Evolutionary conservation across 2,329 filamentous ascomycete genomes (phyloP), one percentile per base, ranked within the genome.

Genomic region (Massarina eburnea): DNA sequence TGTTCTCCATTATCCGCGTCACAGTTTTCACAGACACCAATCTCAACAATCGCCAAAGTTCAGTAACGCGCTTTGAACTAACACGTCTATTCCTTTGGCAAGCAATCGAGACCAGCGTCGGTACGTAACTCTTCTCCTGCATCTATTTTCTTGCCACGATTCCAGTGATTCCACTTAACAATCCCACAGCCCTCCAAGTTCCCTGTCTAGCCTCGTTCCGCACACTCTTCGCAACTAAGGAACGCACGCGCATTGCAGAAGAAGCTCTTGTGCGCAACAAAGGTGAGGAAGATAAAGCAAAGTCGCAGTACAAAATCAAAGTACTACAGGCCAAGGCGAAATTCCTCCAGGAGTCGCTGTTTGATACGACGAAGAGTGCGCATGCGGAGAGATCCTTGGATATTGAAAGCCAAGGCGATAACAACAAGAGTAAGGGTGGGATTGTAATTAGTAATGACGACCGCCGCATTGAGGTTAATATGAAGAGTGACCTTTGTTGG

Each of bases 1-100:
- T 29, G 7, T 10, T 51, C 14, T 38, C 49, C 2, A 49, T 55
- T 18, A 29, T 52, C 3, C 43, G 52, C 3, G 47, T 48, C 6
- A 19, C 41, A 1, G 26, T 53, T 20, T 29, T 27, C 6, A 39
- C 34, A 3, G 20, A 20, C 2, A 21, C 6, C 18, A 15, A 8
- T 4, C 17, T 20, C 18, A 24, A 35, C 18, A 24, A 20, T 17
- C 21, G n/a, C 26, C 10, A 24, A 12, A 33, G 19, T 5, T 9
- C 3, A 2, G 26, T n/a, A 2, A 34, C 41, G 8, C 41, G 44
- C 21, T 22, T 29, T 7, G 48, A 51, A 7, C 2, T 22, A 10
- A 41, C 41, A 24, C 45, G 44, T 41, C 6, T 39, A 18, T 39
- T 39, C 19, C 9, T 38, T 4, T 51, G 48, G 48, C 19, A 18